Evolutionary conservation across 345 rosid genomes (phyloP).

Genomic region (Passiflora organensis): DNA sequence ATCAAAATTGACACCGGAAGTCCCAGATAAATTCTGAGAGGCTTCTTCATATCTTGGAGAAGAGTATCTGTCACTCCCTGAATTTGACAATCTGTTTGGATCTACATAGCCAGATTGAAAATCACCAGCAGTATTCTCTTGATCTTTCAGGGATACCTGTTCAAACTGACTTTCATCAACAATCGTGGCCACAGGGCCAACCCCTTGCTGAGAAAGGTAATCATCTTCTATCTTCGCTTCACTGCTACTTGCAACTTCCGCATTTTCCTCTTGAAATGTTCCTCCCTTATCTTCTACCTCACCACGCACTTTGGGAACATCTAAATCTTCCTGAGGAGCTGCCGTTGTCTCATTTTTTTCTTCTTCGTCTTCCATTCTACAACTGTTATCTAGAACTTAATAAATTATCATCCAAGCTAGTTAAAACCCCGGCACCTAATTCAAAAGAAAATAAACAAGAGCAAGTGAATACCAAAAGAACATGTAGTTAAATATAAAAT

Average conservation of each 20-base stretch:
- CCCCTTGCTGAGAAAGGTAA: slow-evolving; percentile 24
- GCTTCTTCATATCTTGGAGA: slow-evolving; percentile 34
- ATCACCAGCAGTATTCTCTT: slow-evolving; percentile 38
- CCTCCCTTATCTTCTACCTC: slow-evolving; percentile 34
- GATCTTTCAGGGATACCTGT: slow-evolving; percentile 72
- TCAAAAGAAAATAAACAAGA: slow-evolving; percentile 4
- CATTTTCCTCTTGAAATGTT: slow-evolving; percentile 31
- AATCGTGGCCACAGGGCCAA: slow-evolving; percentile 25
- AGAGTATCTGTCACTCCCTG: slow-evolving; percentile 38
- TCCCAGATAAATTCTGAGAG: slow-evolving; percentile 25
- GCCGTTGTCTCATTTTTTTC: slow-evolving; percentile 46
- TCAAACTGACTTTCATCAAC: slow-evolving; percentile 73
- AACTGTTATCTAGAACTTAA: slow-evolving; percentile 20
- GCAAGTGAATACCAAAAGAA: too few relatives aligned
- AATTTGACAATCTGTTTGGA: slow-evolving; percentile 35
- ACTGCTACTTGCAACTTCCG: slow-evolving; percentile 21
- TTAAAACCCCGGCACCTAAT: slow-evolving; percentile 27
- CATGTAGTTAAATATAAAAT: too few relatives aligned
- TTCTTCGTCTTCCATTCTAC: slow-evolving; percentile 69
- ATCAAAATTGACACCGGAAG: slow-evolving; percentile 30
- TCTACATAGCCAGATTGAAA: slow-evolving; percentile 23
- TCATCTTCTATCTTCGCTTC: slow-evolving; percentile 20
- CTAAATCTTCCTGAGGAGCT: slow-evolving; percentile 24
- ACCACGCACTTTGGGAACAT: slow-evolving; percentile 21
- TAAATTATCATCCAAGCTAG: slow-evolving; percentile 28